Conservation (phyloP, 2,329 filamentous ascomycete species). For the Botrytis paeoniae region DNA sequence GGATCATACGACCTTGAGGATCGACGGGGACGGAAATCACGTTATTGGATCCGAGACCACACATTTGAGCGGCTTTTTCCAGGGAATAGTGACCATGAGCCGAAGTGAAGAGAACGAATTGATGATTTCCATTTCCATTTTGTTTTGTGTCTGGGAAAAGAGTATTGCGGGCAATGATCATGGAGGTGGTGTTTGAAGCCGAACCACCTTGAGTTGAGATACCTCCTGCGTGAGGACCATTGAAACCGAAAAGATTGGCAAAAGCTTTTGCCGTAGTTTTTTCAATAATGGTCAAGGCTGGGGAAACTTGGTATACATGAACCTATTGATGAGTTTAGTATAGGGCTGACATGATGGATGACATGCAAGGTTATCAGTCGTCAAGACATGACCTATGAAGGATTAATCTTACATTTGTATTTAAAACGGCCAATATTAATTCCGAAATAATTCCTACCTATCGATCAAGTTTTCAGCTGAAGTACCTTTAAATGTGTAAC, state of each 20-base stretch:
- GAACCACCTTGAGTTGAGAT: slow-evolving; percentile 75
- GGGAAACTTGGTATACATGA: slow-evolving; percentile 92
- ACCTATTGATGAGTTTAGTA: slow-evolving; percentile 45
- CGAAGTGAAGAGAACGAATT: slow-evolving; percentile 84
- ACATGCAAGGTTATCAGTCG: neutral
- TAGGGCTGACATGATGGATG: neutral
- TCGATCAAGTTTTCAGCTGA: slow-evolving; percentile 1
- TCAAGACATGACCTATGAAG: neutral
- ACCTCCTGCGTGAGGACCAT: slow-evolving; percentile 63
- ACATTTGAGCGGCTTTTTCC: slow-evolving; percentile 90
- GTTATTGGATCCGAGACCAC: slow-evolving; percentile 72
- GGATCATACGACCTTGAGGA: slow-evolving; percentile 65
- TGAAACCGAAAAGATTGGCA: slow-evolving; percentile 74
- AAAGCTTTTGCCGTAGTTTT: slow-evolving; percentile 74
- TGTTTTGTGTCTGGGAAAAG: slow-evolving; percentile 77
- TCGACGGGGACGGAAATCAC: slow-evolving; percentile 78
- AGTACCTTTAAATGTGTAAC: neutral
- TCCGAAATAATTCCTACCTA: slow-evolving; percentile 81
- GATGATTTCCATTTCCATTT: slow-evolving; percentile 60
- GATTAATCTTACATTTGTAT: slow-evolving; percentile 69
- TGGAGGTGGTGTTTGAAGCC: slow-evolving; percentile 78
- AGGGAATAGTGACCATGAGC: slow-evolving; percentile 91
- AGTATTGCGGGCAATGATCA: slow-evolving; percentile 83
- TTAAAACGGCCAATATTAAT: slow-evolving; percentile 77
- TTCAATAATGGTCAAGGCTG: slow-evolving; percentile 81